A percentile compares a stretch with the other conserved stretches of the same genome.
Evolutionary conservation across 805 yeast species (phyloP).

Genomic region (Saturnispora serradocipensis): DNA sequence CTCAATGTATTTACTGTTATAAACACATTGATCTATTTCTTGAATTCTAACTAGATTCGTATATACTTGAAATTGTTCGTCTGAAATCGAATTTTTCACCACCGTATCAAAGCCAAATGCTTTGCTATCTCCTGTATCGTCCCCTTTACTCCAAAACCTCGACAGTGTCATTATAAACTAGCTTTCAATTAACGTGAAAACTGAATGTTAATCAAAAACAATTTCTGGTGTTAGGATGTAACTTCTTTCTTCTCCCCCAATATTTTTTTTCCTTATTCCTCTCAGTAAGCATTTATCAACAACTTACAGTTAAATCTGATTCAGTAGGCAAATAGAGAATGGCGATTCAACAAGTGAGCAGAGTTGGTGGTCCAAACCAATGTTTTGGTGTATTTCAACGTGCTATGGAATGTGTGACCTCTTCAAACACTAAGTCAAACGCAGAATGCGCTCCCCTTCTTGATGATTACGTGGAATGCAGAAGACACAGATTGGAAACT

Average conservation of each 20-base stretch:
- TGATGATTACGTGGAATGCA: constrained; percentile 30
- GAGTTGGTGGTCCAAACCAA: constrained; percentile 31
- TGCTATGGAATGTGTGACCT: constrained; percentile 32
- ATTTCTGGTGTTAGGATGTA: constrained; percentile 5
- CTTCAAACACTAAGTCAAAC: constrained; percentile 21
- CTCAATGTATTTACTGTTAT: constrained; percentile 25
- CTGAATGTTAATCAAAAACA: neutral
- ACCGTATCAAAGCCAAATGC: constrained; percentile 10
- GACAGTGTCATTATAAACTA: constrained; percentile 1
- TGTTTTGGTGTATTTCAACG: constrained; percentile 32
- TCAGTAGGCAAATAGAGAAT: constrained; percentile 9
- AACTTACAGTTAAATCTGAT: neutral
- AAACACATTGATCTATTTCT: constrained; percentile 60
- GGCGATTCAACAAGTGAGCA: constrained; percentile 28
- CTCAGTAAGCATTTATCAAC: neutral
- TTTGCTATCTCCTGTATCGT: constrained; percentile 3
- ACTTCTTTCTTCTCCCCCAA: neutral
- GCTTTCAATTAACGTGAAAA: neutral
- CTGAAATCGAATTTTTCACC: constrained; percentile 34
- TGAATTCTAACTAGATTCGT: constrained; percentile 64
- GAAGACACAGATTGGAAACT: constrained; percentile 29
- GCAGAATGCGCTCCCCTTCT: constrained; percentile 27
- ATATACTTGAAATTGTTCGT: constrained; percentile 75
- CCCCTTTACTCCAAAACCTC: constrained; percentile 5
- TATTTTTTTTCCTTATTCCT: neutral